Conservation (phyloP, 2,329 filamentous ascomycete genomes). For the Aspergillus latus region DNA sequence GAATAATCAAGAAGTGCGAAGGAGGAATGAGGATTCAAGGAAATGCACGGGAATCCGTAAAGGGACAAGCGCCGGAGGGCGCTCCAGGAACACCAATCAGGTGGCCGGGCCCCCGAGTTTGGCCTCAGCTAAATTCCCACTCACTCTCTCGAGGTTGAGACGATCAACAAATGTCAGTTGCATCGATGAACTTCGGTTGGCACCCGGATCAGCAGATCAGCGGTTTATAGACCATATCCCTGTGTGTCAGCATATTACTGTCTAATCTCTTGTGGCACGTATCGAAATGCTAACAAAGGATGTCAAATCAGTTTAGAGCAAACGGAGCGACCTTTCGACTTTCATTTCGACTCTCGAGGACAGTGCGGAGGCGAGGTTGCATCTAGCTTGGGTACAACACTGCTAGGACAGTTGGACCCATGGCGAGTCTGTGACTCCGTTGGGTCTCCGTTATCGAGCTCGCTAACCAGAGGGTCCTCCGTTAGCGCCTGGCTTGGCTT, state of each 20-base stretch:
- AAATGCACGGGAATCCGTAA: neutral
- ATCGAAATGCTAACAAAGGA: neutral
- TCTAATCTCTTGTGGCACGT: neutral
- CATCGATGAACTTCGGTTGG: neutral
- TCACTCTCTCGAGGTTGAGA: neutral
- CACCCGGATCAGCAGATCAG: constrained; percentile 20
- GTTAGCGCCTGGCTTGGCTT: constrained; percentile 6
- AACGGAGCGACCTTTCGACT: neutral
- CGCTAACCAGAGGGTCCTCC: constrained; percentile 5
- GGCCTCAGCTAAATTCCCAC: neutral
- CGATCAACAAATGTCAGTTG: constrained; percentile 2
- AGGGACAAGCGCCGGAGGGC: constrained; percentile 10
- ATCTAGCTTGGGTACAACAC: neutral
- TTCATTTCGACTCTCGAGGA: neutral
- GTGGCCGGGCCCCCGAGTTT: neutral
- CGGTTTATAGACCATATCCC: constrained; percentile 5
- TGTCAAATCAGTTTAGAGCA: neutral
- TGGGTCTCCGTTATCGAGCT: neutral
- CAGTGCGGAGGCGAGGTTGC: constrained; percentile 3
- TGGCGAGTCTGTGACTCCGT: constrained; percentile 1
- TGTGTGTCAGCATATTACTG: neutral
- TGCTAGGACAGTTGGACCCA: neutral
- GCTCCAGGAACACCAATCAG: constrained; percentile 24
- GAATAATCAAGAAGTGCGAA: neutral
- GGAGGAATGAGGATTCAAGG: neutral